A percentile compares a stretch with the other conserved stretches of the same genome.
Evolutionary conservation across 169 alveolate genomes (phyloP).

Genomic region (Perkinsus olseni): DNA sequence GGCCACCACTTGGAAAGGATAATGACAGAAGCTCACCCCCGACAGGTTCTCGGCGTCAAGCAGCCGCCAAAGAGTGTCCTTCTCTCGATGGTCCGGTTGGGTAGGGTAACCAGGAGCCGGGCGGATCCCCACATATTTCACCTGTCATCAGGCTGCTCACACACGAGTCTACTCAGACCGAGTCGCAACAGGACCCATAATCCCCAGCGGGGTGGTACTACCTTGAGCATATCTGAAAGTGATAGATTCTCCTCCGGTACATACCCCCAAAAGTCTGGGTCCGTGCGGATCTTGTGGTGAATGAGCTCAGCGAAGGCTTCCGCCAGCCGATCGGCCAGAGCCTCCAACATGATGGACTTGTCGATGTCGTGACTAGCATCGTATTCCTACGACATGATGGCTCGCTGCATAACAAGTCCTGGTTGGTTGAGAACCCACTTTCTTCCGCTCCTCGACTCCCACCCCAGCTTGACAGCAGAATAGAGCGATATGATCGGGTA

Average conservation of each 20-base stretch:
- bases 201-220: not conserved
- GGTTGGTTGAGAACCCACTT: not conserved
- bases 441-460: slow-evolving; percentile 27
- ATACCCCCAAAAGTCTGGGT: slow-evolving; percentile 46
- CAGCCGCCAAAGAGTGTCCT: slow-evolving; percentile 39
- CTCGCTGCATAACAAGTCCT: not conserved
- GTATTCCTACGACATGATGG: slow-evolving; percentile 6
- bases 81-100: slow-evolving; percentile 55
- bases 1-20: not conserved
- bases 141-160: not conserved
- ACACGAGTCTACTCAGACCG: too few species aligned
- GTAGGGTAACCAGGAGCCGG: slow-evolving; percentile 60
- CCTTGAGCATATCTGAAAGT: slow-evolving; percentile 30
- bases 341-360: slow-evolving; percentile 44
- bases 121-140: slow-evolving; percentile 48
- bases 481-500: slow-evolving; percentile 42
- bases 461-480: slow-evolving; percentile 50
- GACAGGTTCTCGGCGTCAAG: slow-evolving; percentile 28
- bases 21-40: slow-evolving; percentile 12
- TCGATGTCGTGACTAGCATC: slow-evolving; percentile 45
- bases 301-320: slow-evolving; percentile 55
- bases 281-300: slow-evolving; percentile 41
- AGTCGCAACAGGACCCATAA: not conserved
- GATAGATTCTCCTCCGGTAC: slow-evolving; percentile 27
- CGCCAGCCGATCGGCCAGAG: slow-evolving; percentile 51